A percentile compares a stretch with the other conserved stretches of the same genome.
phyloP scores from a whole-genome alignment of 306 rosid species.

The Medicago arabica region DNA sequence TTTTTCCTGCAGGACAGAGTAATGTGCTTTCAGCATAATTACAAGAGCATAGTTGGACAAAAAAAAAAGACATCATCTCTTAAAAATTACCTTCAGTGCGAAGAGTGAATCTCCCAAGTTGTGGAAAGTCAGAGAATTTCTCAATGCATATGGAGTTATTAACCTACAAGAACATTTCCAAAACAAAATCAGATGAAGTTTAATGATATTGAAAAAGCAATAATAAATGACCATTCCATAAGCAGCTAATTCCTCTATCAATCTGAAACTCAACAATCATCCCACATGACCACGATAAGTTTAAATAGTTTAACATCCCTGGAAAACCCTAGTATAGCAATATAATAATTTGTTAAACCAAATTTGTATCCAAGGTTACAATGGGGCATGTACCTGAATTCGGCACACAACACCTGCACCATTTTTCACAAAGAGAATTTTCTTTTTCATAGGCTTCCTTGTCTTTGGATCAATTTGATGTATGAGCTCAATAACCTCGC shows the following conservation, averaged over 20 bases:
- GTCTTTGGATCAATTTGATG: conserved; percentile 93
- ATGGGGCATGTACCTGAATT: conserved; percentile 67
- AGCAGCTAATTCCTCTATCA: conserved; percentile 3
- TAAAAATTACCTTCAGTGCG: conserved; percentile 82
- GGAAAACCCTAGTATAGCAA: not conserved
- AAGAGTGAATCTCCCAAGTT: conserved; percentile 97
- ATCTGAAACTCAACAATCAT: conserved; percentile 6
- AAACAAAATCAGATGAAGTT: not conserved
- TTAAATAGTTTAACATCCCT: not conserved
- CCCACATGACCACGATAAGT: not conserved
- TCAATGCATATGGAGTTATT: conserved; percentile 73
- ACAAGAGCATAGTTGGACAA: not conserved
- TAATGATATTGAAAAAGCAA: not conserved
- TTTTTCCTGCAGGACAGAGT: conserved; percentile 67
- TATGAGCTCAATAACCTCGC: conserved; percentile 88
- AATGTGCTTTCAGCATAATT: conserved; percentile 14
- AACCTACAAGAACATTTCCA: conserved; percentile 56
- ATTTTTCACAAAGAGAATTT: conserved; percentile 76
- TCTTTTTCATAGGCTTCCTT: conserved; percentile 81
- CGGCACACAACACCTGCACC: conserved; percentile 72
- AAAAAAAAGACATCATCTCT: conserved; percentile 3
- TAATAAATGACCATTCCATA: not conserved
- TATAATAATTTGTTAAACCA: not conserved
- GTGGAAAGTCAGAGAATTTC: conserved; percentile 70
- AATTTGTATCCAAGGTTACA: conserved; percentile 8